Conservation (phyloP, 306 rosid genomes). For the Fragaria vesca region DNA sequence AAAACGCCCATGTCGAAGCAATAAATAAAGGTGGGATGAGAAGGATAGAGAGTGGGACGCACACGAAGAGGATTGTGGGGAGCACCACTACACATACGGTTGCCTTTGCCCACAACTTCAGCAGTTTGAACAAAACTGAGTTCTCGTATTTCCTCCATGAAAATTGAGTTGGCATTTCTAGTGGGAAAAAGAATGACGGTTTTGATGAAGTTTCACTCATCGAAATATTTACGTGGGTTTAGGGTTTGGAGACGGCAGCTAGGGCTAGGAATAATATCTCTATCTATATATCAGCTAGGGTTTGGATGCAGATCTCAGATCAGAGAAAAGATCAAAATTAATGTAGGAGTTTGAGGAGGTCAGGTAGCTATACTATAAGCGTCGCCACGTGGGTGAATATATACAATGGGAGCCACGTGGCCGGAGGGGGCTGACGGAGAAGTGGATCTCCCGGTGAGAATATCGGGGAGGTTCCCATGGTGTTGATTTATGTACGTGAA, state of each 20-base stretch:
- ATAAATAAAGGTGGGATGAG: constrained; percentile 1
- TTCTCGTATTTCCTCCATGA: not conserved
- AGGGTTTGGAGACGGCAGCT: not conserved
- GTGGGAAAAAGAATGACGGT: not conserved
- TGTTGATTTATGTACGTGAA: not conserved
- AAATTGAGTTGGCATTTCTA: not conserved
- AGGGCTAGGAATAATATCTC: not conserved
- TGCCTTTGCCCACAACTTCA: constrained; percentile 18
- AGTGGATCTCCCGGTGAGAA: not conserved
- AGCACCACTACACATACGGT: not conserved
- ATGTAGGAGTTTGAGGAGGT: not conserved
- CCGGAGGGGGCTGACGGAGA: not conserved
- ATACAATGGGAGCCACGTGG: not conserved
- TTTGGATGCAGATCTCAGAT: constrained; percentile 4
- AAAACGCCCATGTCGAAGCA: constrained; percentile 10
- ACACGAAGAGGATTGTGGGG: not conserved
- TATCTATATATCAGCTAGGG: not conserved
- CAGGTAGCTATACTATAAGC: not conserved
- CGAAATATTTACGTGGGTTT: not conserved
- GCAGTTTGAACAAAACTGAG: not conserved
- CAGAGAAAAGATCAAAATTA: not conserved
- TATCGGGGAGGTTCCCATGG: not conserved
- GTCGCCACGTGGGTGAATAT: not conserved
- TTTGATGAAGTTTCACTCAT: not conserved
- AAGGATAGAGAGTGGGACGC: constrained; percentile 14